Conservation (phyloP, 805 yeast species). For the Ogataea haglerorum region DNA sequence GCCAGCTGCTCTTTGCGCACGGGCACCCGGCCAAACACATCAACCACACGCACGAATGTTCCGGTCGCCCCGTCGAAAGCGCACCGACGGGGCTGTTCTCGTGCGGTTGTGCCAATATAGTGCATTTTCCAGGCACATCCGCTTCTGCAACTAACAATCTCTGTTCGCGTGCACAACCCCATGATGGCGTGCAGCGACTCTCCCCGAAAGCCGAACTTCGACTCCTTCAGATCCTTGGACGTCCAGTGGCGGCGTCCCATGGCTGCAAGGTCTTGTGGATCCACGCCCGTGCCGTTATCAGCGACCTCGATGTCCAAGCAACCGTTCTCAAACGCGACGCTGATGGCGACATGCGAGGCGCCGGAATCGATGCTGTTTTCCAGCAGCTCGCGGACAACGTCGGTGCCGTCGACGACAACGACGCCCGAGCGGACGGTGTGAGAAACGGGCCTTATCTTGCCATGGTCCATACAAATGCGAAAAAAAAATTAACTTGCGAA, state of each 20-base stretch:
- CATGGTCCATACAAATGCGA: constrained; percentile 4
- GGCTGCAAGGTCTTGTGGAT: constrained; percentile 40
- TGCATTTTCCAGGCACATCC: constrained; percentile 27
- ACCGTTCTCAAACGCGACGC: constrained; percentile 24
- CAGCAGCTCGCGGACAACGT: constrained; percentile 47
- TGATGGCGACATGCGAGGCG: constrained; percentile 38
- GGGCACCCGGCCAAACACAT: constrained; percentile 42
- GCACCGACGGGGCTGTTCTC: not conserved
- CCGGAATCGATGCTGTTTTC: constrained; percentile 56
- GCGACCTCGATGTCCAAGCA: constrained; percentile 37
- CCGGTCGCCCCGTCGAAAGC: constrained; percentile 28
- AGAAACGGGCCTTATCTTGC: not conserved
- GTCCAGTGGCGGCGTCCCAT: constrained; percentile 52
- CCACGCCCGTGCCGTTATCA: constrained; percentile 77
- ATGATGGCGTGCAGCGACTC: constrained; percentile 60
- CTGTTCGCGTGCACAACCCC: constrained; percentile 41
- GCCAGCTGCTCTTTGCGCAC: constrained; percentile 37
- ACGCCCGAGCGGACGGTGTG: not conserved
- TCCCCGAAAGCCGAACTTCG: constrained; percentile 69
- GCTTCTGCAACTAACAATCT: constrained; percentile 43
- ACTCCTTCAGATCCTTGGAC: constrained; percentile 44
- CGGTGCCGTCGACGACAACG: constrained; percentile 10
- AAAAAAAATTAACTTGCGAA: not conserved
- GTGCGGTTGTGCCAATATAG: constrained; percentile 16
- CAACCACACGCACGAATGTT: constrained; percentile 36